Conservation (phyloP, 305 asterid genomes). For the Lippia alba region DNA sequence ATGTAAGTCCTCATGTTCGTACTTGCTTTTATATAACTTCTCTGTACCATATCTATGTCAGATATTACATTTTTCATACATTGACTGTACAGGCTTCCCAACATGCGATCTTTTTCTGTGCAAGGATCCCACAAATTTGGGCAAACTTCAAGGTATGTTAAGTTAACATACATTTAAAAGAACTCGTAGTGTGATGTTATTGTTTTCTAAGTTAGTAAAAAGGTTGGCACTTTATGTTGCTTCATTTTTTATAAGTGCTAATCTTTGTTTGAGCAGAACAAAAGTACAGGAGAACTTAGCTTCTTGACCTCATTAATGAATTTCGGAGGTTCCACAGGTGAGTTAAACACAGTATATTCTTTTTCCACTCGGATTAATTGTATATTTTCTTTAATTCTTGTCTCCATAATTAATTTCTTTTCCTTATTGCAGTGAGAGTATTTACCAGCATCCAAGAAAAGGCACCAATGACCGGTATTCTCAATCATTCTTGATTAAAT, state of each 20-base stretch:
- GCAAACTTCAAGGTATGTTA: constrained; percentile 67
- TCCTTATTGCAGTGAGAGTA: constrained; percentile 76
- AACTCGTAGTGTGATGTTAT: constrained; percentile 3
- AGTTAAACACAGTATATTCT: constrained; percentile 36
- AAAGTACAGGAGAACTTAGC: constrained; percentile 96
- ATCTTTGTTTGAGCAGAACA: constrained; percentile 62
- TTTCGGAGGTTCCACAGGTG: constrained; percentile 90
- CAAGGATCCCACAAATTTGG: constrained; percentile 87
- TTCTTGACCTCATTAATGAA: constrained; percentile 91
- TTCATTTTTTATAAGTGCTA: constrained; percentile 25
- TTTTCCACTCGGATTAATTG: constrained; percentile 17
- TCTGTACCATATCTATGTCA: not conserved
- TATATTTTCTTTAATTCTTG: not conserved
- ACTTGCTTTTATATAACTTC: constrained; percentile 3
- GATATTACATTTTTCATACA: constrained; percentile 13
- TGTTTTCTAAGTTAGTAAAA: not conserved
- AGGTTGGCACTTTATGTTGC: constrained; percentile 1
- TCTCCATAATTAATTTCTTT: constrained; percentile 8
- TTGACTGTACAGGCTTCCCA: constrained; percentile 73
- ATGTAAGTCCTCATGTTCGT: constrained; percentile 54
- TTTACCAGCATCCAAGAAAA: constrained; percentile 90
- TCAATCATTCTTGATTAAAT: constrained; percentile 20
- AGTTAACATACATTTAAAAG: not conserved
- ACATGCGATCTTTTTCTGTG: constrained; percentile 85
- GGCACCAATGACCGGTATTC: constrained; percentile 92